Base-by-base conservation (phyloP, 2,329 filamentous ascomycete genomes). In the Hymenoscyphus scutula region DNA sequence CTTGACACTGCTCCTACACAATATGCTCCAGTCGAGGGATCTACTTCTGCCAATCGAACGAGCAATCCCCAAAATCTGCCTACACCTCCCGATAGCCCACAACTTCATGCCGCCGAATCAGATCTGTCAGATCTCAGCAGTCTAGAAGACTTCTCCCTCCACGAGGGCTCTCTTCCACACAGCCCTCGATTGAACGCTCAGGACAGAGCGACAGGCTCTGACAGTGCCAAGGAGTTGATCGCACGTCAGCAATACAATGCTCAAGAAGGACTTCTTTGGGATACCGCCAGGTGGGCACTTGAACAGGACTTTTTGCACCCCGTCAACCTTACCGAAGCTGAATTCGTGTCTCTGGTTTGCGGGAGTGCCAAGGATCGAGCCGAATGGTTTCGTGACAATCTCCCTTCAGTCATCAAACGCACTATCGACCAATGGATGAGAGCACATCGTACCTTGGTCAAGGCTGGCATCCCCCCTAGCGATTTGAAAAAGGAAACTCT, bases 181-280 rank as follows among this genome's bases (percentile, higher is more conserved):
- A n/a, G 34, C 58, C 19, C 62, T 64, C 41, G 62, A 62, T 27
- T 62, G 30, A 54, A 27, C 30, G 25, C 51, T 11, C 41, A 48
- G 11, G 57, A 38, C 19, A 58, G 57, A 30, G 11, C 34, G 32
- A 29, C 59, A 58, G 55, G 59, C 56, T 45, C 41, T 30, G n/a
- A 51, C 34, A 13, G 38, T 58, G 5, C 53, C 45, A 17, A 56
- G 56, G 23, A 37, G 55, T 19, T 37, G 8, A 38, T 59, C 4
- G 63, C 61, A 25, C 34, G 23, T 19, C 41, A 60, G 27, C 60
- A 67, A 56, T 67, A 63, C 38, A 27, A 17, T 45, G 27, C 38
- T 32, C 61, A 58, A 1, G 38, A 60, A 38, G 65, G 65, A 10
- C 19, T 62, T 7, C 57, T 67, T 11, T 67, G 65, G 65, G 41